These are phyloP conservation scores for Spirogloea muscicola DNA, from an alignment of 139 green algal species.

Conservation along the genomic window DNA sequence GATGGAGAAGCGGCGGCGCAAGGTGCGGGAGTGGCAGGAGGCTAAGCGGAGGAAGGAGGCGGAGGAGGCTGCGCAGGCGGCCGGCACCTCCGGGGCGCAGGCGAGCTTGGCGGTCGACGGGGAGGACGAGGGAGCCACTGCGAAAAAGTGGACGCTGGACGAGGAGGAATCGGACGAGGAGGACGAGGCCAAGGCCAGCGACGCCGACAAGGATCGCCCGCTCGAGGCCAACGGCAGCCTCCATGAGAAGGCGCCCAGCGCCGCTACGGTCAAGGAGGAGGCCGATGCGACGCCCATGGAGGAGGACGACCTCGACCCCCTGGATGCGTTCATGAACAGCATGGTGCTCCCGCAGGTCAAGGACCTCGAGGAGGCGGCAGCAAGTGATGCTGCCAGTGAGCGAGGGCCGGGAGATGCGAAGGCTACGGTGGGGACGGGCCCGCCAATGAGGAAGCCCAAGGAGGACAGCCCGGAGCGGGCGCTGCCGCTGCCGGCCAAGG, in stretches of 20 bases:
- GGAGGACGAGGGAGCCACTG: background rate
- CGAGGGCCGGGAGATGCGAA: too few relatives aligned
- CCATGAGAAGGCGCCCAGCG: background rate
- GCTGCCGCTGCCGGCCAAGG: too few relatives aligned
- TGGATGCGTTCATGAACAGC: conserved; percentile 91
- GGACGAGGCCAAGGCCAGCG: background rate
- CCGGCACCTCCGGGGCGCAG: background rate
- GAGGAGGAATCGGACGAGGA: conserved; percentile 19
- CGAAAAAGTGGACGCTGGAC: conserved; percentile 17
- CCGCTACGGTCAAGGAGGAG: background rate
- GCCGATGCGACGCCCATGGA: too few relatives aligned
- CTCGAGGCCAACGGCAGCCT: conserved; percentile 6
- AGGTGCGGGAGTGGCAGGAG: conserved; percentile 33
- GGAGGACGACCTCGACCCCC: conserved; percentile 74
- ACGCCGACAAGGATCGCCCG: background rate
- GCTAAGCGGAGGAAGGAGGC: conserved; percentile 3
- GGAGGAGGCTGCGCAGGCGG: background rate
- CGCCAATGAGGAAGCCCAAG: too few relatives aligned
- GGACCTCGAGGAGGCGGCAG: background rate
- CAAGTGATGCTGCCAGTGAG: too few relatives aligned
- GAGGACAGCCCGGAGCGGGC: too few relatives aligned
- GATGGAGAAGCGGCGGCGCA: conserved; percentile 19
- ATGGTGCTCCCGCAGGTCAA: conserved; percentile 44
- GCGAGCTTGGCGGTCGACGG: background rate
- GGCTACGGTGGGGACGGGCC: too few relatives aligned